phyloP scores from a whole-genome alignment of 805 yeast genomes.

The Wickerhamiella alocasiicola region DNA sequence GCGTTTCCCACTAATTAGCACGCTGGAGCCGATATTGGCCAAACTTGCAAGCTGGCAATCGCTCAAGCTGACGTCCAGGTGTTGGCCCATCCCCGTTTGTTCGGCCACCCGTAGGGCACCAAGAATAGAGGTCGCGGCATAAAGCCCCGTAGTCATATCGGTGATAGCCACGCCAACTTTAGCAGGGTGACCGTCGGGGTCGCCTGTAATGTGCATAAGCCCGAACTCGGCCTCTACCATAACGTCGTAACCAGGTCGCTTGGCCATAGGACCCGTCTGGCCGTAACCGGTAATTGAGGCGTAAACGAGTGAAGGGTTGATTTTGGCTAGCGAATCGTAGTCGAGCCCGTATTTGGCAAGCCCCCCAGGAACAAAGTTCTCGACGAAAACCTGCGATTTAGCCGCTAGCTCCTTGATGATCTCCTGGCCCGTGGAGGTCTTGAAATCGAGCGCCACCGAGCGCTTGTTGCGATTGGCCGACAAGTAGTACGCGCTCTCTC shows the following conservation, averaged over 20 bases:
- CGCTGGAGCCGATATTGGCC: constrained; percentile 32
- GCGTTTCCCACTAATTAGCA: constrained; percentile 29
- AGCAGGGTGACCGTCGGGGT: constrained; percentile 31
- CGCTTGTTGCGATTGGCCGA: constrained; percentile 30
- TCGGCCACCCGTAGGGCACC: constrained; percentile 29
- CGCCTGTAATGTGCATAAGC: constrained; percentile 34
- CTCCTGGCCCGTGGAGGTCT: constrained; percentile 26
- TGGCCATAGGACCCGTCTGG: constrained; percentile 31
- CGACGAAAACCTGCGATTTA: constrained; percentile 29
- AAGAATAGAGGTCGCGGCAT: constrained; percentile 29
- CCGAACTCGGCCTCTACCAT: constrained; percentile 37
- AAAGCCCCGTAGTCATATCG: constrained; percentile 32
- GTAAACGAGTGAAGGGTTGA: constrained; percentile 27
- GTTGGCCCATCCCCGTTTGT: constrained; percentile 29
- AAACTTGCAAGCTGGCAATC: constrained; percentile 33
- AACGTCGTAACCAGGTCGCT: constrained; percentile 33
- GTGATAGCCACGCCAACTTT: constrained; percentile 35
- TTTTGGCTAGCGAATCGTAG: constrained; percentile 22
- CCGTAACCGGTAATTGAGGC: constrained; percentile 34
- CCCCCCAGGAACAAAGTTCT: constrained; percentile 31
- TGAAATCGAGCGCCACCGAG: constrained; percentile 30
- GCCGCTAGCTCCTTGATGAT: constrained; percentile 25
- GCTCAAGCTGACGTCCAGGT: constrained; percentile 29
- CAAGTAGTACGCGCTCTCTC: constrained; percentile 32
- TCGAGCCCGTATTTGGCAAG: constrained; percentile 29